Evolutionary conservation across 1,284 basidiomycete species (phyloP), one percentile per base, ranked within the genome.

Genomic region (Pisolithus thermaeus): DNA sequence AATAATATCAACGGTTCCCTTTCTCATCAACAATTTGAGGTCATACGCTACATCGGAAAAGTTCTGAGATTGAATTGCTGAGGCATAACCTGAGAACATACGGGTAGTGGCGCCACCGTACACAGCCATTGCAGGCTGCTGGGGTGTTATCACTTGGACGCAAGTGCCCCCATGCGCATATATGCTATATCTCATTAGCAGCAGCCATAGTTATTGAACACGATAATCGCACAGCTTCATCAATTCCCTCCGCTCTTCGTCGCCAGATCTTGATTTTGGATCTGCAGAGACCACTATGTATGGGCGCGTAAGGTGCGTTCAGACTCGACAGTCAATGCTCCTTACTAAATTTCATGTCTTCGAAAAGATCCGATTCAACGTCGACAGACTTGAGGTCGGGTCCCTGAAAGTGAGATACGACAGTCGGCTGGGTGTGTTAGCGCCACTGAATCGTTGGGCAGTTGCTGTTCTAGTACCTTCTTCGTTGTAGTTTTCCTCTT

Each of bases 311-410:
- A 18, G 40, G 16, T 3, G 20, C 4, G 50, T 22, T 28, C 30
- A n/a, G 3, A 32, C 12, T 18, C 40, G 49, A 5, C 14, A 35
- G 16, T 2, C 12, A 4, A 7, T 12, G 14, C 3, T 6, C 73
- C 86, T 61, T 52, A 93, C 92, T 83, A 63, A 96, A 95, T 39
- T 78, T 87, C 66, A 85, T 73, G 22, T 77, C 85, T 9, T 81
- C 72, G 59, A 97, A 92, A 16, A 95, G 67, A 38, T 81, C 66
- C 9, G 78, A 81, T 56, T 83, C 74, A 1, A 83, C 72, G 32
- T 76, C 58, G 7, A 91, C 73, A 5, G 79, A 77, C 50, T 79
- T 79, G 7, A 84, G 64, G 49, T 79, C 78, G 14, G 80, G 75
- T 6, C 87, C 84, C 57, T 78, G 73, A 61, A 85, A 84, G 58